These are phyloP conservation scores for Sarocladium kiliense DNA, from an alignment of 2,329 filamentous ascomycete genomes.

Conservation along the genomic window DNA sequence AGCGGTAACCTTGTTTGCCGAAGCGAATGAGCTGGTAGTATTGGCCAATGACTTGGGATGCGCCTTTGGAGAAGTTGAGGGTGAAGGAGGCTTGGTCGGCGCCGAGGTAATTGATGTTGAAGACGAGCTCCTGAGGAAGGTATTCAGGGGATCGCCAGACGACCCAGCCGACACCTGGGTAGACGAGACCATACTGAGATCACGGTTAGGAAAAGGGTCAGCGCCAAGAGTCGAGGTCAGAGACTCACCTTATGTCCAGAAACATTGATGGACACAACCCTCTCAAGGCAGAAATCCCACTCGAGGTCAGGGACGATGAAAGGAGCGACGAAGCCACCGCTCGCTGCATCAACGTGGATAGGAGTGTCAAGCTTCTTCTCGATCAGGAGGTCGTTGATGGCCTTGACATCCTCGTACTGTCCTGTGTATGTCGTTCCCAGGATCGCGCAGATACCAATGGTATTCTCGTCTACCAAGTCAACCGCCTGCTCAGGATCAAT, in stretches of 20 bases:
- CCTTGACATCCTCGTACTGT: conserved; percentile 91
- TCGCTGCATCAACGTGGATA: conserved; percentile 92
- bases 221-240: too few relatives aligned
- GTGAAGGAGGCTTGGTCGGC: conserved; percentile 95
- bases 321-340: conserved; percentile 86
- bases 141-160: conserved; percentile 81
- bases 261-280: conserved; percentile 89
- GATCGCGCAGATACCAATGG: conserved; percentile 88
- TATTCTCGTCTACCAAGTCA: conserved; percentile 59
- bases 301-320: conserved; percentile 79
- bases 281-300: conserved; percentile 89
- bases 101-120: conserved; percentile 99
- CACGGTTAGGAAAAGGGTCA: conserved; percentile 39
- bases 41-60: conserved; percentile 90
- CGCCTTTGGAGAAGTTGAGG: conserved; percentile 94
- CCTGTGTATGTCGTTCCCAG: conserved; percentile 92
- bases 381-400: conserved; percentile 80
- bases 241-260: conserved; percentile 75
- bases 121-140: conserved; percentile 86
- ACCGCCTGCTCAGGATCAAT: conserved; percentile 60
- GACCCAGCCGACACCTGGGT: conserved; percentile 92
- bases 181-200: conserved; percentile 54
- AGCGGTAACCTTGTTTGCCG: conserved; percentile 84
- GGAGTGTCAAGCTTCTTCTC: conserved; percentile 71
- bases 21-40: conserved; percentile 97